Evolutionary conservation across 1,284 basidiomycete species (phyloP).

Genomic region (Abortiporus biennis): DNA sequence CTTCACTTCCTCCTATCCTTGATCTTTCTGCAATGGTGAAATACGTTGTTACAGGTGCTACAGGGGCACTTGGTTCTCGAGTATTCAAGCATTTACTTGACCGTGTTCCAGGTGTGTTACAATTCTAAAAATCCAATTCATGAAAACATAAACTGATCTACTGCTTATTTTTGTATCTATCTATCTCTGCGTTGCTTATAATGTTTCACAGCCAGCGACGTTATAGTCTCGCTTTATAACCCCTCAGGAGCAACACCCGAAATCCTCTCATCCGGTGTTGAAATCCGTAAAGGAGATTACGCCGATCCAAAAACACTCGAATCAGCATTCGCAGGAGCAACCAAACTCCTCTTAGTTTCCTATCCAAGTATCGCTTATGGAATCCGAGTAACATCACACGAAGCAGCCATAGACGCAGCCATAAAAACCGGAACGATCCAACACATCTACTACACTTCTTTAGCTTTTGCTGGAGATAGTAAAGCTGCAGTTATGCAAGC

Average conservation of each 20-base stretch:
- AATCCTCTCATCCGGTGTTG: conserved; percentile 20
- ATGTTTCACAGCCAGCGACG: conserved; percentile 17
- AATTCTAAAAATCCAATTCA: background rate
- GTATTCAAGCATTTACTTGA: conserved; percentile 28
- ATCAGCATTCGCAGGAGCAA: conserved; percentile 26
- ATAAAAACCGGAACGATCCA: conserved; percentile 24
- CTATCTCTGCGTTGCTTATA: background rate
- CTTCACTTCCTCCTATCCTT: too few species aligned
- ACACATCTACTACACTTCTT: conserved; percentile 34
- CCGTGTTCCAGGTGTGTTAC: conserved; percentile 22
- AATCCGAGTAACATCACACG: conserved; percentile 26
- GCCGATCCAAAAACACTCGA: conserved; percentile 25
- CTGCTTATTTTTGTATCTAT: background rate
- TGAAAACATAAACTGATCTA: background rate
- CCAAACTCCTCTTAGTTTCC: conserved; percentile 32
- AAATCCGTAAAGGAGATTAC: conserved; percentile 28
- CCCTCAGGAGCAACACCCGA: conserved; percentile 21
- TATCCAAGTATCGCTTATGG: conserved; percentile 30
- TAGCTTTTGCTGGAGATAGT: conserved; percentile 28
- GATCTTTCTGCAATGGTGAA: too few species aligned
- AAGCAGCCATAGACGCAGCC: conserved; percentile 33
- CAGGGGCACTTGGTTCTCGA: conserved; percentile 30
- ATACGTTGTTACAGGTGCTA: conserved; percentile 30
- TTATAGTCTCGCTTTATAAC: conserved; percentile 29
- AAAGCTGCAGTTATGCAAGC: conserved; percentile 30